These are phyloP conservation scores for Porodaedalea pini DNA, from an alignment of 1,284 basidiomycete species.

Conservation along the genomic window DNA sequence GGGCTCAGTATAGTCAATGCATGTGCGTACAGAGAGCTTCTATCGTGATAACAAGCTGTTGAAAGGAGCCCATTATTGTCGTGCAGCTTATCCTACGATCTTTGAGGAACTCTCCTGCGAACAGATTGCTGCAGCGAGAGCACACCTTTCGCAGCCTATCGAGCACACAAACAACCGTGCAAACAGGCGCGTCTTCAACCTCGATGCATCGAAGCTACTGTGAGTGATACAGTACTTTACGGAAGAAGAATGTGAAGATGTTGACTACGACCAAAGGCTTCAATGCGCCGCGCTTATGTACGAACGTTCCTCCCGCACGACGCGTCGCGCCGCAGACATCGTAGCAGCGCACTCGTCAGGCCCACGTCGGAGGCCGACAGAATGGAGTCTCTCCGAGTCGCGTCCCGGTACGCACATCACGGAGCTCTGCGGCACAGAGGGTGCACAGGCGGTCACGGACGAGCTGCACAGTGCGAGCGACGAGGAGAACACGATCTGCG, in stretches of 20 bases:
- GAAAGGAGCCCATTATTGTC: not conserved
- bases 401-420: slow-evolving; percentile 22
- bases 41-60: not conserved
- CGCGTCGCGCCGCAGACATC: slow-evolving; percentile 12
- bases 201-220: slow-evolving; percentile 30
- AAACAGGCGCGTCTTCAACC: slow-evolving; percentile 27
- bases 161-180: slow-evolving; percentile 21
- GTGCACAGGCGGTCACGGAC: slow-evolving; percentile 17
- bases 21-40: slow-evolving; percentile 16
- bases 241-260: not conserved
- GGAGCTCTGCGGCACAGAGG: slow-evolving; percentile 20
- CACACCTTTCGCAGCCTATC: slow-evolving; percentile 24
- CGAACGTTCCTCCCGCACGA: slow-evolving; percentile 24
- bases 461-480: slow-evolving; percentile 18
- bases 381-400: slow-evolving; percentile 6
- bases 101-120: slow-evolving; percentile 30
- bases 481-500: slow-evolving; percentile 23
- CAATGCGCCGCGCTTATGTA: slow-evolving; percentile 30
- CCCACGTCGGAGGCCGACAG: slow-evolving; percentile 3
- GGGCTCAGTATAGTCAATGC: slow-evolving; percentile 27
- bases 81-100: slow-evolving; percentile 31
- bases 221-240: slow-evolving; percentile 12
- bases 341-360: not conserved
- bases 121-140: slow-evolving; percentile 26
- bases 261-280: slow-evolving; percentile 17